These are phyloP conservation scores for Tausonia pullulans DNA, from an alignment of 1,284 basidiomycete species.

Conservation along the genomic window DNA sequence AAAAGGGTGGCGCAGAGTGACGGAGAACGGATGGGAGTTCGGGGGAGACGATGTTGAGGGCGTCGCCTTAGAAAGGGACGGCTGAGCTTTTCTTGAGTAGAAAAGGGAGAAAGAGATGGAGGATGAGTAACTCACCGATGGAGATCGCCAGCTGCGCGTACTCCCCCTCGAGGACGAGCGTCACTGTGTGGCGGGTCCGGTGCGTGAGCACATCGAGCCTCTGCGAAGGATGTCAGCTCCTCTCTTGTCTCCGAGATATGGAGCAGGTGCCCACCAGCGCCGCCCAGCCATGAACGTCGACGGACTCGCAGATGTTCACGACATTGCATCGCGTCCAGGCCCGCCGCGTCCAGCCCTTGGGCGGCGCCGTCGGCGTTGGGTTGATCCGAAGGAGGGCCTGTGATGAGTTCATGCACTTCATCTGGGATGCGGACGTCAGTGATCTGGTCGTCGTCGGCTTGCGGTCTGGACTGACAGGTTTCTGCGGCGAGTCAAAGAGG, in stretches of 20 bases:
- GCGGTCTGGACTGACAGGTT: background rate
- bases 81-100: background rate
- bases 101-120: background rate
- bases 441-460: background rate
- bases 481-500: background rate
- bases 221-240: no score
- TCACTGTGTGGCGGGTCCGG: background rate
- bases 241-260: background rate
- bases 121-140: conserved; percentile 25
- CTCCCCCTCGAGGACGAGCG: conserved; percentile 30
- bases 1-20: background rate
- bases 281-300: background rate
- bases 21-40: conserved; percentile 24
- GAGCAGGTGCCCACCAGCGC: background rate
- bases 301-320: background rate
- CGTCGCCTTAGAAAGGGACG: conserved; percentile 46
- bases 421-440: no score
- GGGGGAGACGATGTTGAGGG: conserved; percentile 54
- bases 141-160: conserved; percentile 42
- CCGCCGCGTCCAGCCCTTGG: conserved; percentile 9
- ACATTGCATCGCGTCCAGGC: conserved; percentile 22
- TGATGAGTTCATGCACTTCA: no score
- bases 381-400: conserved; percentile 5
- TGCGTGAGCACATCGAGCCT: background rate
- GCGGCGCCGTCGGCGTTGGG: conserved; percentile 9